These are phyloP conservation scores for Hura crepitans DNA, from an alignment of 441 rosid species.

Conservation along the genomic window DNA sequence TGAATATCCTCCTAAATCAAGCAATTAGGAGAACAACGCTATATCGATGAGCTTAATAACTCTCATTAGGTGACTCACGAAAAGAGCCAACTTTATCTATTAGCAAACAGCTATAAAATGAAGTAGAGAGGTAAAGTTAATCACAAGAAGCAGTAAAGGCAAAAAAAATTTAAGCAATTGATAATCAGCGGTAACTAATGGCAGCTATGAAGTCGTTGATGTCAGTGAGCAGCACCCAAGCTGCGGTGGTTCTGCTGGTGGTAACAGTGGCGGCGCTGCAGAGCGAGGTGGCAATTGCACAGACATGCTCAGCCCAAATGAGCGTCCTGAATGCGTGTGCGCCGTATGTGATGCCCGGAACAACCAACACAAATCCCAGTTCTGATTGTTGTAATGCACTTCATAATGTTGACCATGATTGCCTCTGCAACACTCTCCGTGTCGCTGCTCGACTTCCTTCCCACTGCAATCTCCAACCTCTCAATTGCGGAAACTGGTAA, in stretches of 20 bases:
- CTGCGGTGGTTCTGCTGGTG: constrained; percentile 24
- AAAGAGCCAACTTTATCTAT: not conserved
- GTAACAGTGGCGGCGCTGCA: constrained; percentile 19
- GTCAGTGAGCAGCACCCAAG: not conserved
- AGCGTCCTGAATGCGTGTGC: constrained; percentile 41
- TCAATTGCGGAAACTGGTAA: constrained; percentile 29
- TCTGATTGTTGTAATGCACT: constrained; percentile 43
- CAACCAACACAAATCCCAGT: constrained; percentile 22
- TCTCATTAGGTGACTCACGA: constrained; percentile 23
- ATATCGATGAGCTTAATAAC: not conserved
- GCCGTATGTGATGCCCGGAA: constrained; percentile 50
- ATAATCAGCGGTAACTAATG: not conserved
- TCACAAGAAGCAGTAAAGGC: not conserved
- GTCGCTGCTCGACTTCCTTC: constrained; percentile 50
- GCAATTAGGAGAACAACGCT: not conserved
- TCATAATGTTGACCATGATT: constrained; percentile 37
- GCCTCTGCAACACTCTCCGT: constrained; percentile 57
- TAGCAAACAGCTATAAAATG: constrained; percentile 19
- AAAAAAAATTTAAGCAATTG: not conserved
- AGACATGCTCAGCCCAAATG: constrained; percentile 40
- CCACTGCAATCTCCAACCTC: constrained; percentile 42
- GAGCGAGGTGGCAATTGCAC: constrained; percentile 22
- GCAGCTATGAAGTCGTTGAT: constrained; percentile 17
- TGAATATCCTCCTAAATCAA: not conserved
- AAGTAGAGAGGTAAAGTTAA: not conserved